These are phyloP conservation scores for Syzygium syzygioides DNA, from an alignment of 441 rosid species.

Conservation along the genomic window DNA sequence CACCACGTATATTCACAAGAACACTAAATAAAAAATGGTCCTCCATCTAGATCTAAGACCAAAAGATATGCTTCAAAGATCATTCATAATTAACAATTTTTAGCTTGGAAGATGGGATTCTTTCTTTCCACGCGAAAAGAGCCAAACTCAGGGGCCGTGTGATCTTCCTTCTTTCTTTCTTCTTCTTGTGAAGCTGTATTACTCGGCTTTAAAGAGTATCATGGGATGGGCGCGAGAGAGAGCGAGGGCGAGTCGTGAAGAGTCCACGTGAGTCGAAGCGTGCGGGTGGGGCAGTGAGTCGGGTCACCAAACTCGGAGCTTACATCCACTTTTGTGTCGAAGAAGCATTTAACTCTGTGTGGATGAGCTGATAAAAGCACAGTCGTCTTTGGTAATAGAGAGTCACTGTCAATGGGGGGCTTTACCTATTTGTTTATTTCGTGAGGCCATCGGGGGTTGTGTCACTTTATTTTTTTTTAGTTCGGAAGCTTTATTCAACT, in stretches of 20 bases:
- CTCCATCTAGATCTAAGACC: background rate
- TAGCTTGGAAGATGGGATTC: background rate
- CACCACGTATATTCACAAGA: background rate
- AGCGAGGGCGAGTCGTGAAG: background rate
- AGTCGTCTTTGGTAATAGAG: background rate
- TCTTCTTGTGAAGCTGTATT: background rate
- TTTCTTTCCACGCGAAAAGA: background rate
- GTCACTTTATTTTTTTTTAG: background rate
- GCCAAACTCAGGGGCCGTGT: background rate
- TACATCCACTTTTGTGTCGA: background rate
- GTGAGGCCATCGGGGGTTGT: background rate
- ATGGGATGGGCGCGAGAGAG: slow-evolving; percentile 28
- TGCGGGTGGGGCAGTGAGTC: background rate
- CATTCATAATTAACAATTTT: background rate
- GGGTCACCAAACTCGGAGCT: background rate
- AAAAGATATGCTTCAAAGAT: background rate
- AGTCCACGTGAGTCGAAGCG: slow-evolving; percentile 18
- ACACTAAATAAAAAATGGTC: background rate
- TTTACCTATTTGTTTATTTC: background rate
- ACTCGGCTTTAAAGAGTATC: slow-evolving; percentile 57
- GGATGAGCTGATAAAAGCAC: background rate
- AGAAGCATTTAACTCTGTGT: background rate
- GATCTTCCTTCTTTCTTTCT: background rate
- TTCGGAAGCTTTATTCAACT: background rate
- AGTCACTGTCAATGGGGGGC: background rate